Evolutionary conservation across 306 rosid species (phyloP).

Genomic region (Herpetospermum pedunculosum): DNA sequence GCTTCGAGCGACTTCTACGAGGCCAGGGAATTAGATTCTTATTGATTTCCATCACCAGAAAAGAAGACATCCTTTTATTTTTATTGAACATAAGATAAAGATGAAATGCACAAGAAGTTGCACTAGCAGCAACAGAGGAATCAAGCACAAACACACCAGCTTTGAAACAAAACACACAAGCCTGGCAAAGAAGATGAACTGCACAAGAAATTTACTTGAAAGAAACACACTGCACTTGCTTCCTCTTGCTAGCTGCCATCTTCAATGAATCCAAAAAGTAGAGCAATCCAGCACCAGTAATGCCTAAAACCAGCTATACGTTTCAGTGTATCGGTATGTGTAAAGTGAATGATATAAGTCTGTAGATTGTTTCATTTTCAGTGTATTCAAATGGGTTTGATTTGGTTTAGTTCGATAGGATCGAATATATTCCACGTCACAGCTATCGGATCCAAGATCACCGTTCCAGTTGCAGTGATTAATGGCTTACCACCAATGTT

Average conservation of each 20-base stretch:
- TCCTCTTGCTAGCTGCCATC: not conserved
- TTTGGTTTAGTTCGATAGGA: not conserved
- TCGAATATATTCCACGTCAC: not conserved
- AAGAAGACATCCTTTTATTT: not conserved
- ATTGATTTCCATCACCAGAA: not conserved
- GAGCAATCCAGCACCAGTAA: not conserved
- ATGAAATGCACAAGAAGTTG: not conserved
- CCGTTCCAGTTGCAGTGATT: constrained; percentile 21
- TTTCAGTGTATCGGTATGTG: not conserved
- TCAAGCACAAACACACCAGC: not conserved
- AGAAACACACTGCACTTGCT: not conserved
- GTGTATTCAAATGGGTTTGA: not conserved
- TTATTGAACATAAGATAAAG: not conserved
- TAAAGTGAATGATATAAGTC: not conserved
- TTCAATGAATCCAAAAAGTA: not conserved
- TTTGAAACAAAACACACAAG: not conserved
- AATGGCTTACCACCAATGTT: constrained; percentile 27
- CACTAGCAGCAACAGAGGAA: not conserved
- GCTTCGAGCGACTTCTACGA: not conserved
- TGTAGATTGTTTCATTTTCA: not conserved
- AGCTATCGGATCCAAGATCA: not conserved
- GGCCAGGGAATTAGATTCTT: not conserved
- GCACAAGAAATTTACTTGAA: not conserved
- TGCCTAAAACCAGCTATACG: not conserved
- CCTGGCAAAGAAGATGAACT: not conserved